Evolutionary conservation across 1,139 yeast genomes (phyloP).

Genomic region (Kodamaea sp.): DNA sequence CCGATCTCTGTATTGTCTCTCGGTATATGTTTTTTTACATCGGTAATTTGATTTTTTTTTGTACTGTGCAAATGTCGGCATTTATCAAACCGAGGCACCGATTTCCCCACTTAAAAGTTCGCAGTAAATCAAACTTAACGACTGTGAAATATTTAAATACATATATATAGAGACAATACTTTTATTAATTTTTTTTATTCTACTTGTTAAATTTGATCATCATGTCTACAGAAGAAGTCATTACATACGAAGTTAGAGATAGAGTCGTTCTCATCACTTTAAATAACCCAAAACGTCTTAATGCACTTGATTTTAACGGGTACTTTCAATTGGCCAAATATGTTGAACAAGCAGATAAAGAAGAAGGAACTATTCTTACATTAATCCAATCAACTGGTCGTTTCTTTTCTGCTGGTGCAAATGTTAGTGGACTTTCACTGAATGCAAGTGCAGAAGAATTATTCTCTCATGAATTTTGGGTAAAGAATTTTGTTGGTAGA

Average conservation of each 20-base stretch:
- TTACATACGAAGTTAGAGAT: slow-evolving; percentile 51
- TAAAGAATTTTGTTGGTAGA: slow-evolving; percentile 59
- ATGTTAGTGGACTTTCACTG: slow-evolving; percentile 38
- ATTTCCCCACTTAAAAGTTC: too few relatives aligned
- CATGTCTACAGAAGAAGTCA: slow-evolving; percentile 15
- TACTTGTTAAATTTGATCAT: too few relatives aligned
- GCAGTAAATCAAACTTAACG: too few relatives aligned
- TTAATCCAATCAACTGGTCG: slow-evolving; percentile 69
- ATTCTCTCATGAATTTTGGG: slow-evolving; percentile 53
- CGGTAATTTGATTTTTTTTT: too few relatives aligned
- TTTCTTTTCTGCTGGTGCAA: slow-evolving; percentile 85
- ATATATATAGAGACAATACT: too few relatives aligned
- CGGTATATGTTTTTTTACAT: too few relatives aligned
- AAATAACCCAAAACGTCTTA: slow-evolving; percentile 57
- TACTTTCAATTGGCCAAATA: slow-evolving; percentile 60
- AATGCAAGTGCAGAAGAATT: slow-evolving; percentile 23
- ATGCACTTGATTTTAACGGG: slow-evolving; percentile 67
- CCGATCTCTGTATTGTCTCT: too few relatives aligned
- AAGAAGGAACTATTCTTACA: slow-evolving; percentile 63
- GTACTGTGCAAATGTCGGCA: too few relatives aligned
- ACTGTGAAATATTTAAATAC: too few relatives aligned
- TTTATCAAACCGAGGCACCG: too few relatives aligned
- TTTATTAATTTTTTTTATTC: background rate
- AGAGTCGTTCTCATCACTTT: slow-evolving; percentile 64
- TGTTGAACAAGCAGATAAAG: slow-evolving; percentile 63